Conservation (phyloP, 1,139 yeast genomes). For the Sugiyamaella sp. region DNA sequence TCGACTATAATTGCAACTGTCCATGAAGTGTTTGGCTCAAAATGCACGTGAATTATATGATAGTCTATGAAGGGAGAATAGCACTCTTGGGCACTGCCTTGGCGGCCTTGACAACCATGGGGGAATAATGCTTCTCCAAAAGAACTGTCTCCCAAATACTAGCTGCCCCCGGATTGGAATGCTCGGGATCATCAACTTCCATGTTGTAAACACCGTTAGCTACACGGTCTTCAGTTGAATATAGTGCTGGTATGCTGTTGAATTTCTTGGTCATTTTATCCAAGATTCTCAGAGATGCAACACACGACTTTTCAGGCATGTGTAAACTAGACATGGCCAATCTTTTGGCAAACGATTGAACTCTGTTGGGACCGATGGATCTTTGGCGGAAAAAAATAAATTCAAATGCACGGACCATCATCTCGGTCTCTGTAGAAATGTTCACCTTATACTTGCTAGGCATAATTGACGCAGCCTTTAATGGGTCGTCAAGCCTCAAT, state of each 20-base stretch:
- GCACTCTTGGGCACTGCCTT: constrained; percentile 18
- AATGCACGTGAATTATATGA: neutral
- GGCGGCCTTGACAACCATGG: constrained; percentile 66
- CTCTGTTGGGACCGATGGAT: constrained; percentile 70
- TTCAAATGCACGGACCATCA: constrained; percentile 76
- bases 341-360: constrained; percentile 82
- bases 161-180: constrained; percentile 85
- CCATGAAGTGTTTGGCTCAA: neutral
- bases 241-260: constrained; percentile 70
- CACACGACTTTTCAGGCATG: constrained; percentile 84
- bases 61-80: constrained; percentile 10
- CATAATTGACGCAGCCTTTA: constrained; percentile 32
- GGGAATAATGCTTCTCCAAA: constrained; percentile 79
- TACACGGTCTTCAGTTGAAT: constrained; percentile 85
- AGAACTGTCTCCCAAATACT: constrained; percentile 86
- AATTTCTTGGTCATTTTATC: constrained; percentile 71
- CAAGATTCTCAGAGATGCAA: constrained; percentile 74
- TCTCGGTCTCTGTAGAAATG: constrained; percentile 86
- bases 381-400: constrained; percentile 77
- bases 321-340: constrained; percentile 67
- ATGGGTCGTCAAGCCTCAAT: constrained; percentile 76
- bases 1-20: too few relatives aligned
- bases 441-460: constrained; percentile 52
- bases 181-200: constrained; percentile 67
- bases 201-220: constrained; percentile 74